Evolutionary conservation across 164 flowering plant species (phyloP).

Genomic region (Aristolochia californica): DNA sequence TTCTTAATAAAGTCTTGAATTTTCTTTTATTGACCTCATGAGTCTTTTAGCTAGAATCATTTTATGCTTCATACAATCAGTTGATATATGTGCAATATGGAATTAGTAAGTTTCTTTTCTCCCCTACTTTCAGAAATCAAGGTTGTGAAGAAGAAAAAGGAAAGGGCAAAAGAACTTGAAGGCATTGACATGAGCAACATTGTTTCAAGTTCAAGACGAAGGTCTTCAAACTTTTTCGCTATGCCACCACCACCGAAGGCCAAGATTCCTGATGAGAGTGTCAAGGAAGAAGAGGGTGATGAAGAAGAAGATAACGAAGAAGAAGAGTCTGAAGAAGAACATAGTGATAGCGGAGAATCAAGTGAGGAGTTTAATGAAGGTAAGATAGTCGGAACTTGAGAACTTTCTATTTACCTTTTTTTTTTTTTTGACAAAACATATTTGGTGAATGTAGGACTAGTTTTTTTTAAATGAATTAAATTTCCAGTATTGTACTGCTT

Average conservation of each 20-base stretch:
- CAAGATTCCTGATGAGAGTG: slow-evolving; percentile 32
- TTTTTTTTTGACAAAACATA: too few relatives aligned
- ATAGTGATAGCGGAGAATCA: slow-evolving; percentile 21
- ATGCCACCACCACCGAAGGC: slow-evolving; percentile 54
- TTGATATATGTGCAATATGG: neutral
- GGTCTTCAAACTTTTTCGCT: slow-evolving; percentile 50
- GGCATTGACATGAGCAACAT: slow-evolving; percentile 92
- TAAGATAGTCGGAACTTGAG: slow-evolving; percentile 7
- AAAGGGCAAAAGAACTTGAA: slow-evolving; percentile 86
- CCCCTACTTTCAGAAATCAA: slow-evolving; percentile 55
- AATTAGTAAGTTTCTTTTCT: neutral
- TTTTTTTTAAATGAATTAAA: too few relatives aligned
- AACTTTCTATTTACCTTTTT: neutral
- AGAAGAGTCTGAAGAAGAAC: slow-evolving; percentile 31
- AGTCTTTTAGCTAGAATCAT: neutral
- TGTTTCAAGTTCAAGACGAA: slow-evolving; percentile 63
- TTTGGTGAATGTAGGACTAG: too few relatives aligned
- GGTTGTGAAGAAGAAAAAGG: slow-evolving; percentile 62
- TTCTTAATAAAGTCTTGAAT: too few relatives aligned
- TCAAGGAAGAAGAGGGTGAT: too few relatives aligned
- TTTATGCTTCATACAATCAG: neutral
- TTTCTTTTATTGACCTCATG: too few relatives aligned
- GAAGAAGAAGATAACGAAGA: slow-evolving; percentile 31
- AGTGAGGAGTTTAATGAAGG: slow-evolving; percentile 40
- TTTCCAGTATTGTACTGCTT: too few relatives aligned